phyloP scores from a whole-genome alignment of 805 yeast species.

The Metschnikowia lochheadii region DNA sequence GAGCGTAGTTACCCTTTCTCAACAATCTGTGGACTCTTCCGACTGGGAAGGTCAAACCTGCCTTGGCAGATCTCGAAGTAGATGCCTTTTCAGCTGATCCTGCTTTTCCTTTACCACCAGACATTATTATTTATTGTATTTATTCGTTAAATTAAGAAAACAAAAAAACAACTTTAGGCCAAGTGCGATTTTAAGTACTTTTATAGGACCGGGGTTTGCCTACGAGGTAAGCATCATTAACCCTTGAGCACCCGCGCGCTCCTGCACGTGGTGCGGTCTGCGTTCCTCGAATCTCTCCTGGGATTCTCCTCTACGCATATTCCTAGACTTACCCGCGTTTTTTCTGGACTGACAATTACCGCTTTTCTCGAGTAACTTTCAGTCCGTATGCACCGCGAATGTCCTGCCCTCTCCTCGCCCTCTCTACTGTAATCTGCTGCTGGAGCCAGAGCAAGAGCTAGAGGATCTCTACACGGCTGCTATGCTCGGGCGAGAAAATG shows the following conservation, averaged over 20 bases:
- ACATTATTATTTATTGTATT: conserved; percentile 16
- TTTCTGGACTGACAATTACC: conserved; percentile 10
- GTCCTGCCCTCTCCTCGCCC: neutral
- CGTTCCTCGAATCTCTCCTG: conserved; percentile 12
- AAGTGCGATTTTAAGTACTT: conserved; percentile 9
- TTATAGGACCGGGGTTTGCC: conserved; percentile 7
- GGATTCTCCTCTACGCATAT: conserved; percentile 12
- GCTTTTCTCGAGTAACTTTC: conserved; percentile 3
- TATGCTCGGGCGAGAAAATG: neutral
- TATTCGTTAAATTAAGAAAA: conserved; percentile 5
- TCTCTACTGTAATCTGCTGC: neutral
- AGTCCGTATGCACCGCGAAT: conserved; percentile 1
- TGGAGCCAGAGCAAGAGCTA: neutral
- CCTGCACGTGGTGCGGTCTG: conserved; percentile 11
- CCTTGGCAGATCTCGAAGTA: conserved; percentile 47
- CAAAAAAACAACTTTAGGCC: neutral
- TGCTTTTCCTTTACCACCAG: conserved; percentile 37
- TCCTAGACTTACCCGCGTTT: conserved; percentile 16
- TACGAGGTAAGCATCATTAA: conserved; percentile 5
- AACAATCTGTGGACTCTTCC: conserved; percentile 50
- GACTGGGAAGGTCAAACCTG: conserved; percentile 49
- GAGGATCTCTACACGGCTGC: neutral
- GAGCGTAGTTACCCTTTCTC: conserved; percentile 49
- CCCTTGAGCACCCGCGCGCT: conserved; percentile 4
- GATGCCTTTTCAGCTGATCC: conserved; percentile 46